Base-by-base conservation (phyloP, 768 basidiomycete species). In the Termitomyces sp. region DNA sequence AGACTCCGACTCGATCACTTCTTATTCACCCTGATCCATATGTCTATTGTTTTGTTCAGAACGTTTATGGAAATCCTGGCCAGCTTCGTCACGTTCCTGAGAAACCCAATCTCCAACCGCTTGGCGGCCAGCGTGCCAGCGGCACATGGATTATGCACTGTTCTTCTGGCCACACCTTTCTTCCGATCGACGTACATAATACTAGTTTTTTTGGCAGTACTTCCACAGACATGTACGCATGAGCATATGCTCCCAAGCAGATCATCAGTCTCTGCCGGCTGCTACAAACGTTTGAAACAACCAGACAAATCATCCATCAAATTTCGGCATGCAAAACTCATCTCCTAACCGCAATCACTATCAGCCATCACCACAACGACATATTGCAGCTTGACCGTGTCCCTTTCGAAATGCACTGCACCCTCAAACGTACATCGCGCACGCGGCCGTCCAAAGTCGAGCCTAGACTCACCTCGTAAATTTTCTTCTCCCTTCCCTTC, bases 1-100 rank as follows among this genome's bases (percentile, higher is more conserved):
- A 65, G 60, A 34, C 68, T 69, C 68, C 68, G 68, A 48, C 42
- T 3, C 31, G 18, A 49, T 49, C 48, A 33, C 31, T 20, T 47
- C 29, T 29, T 47, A 31, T 48, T 8, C 45, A 39, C 46, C 46
- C 46, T 29, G 46, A 46, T 26, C 41, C 41, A 42, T 42, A 24
- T 24, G 44, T 46, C 28, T 48, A 48, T 48, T 48, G 47, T 48
- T 28, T 47, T 20, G 39, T n/a, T 13, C 39, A 1, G 18, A 6
- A 18, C 37, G 2, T 20, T 41, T 41, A 41, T 41, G 39, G 39
- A 0, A 41, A 20, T 39, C 37, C 36, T 37, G 16, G 15, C 5
- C 13, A 37, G 15, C 36, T n/a, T 37, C 36, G 39, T 41, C 39
- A 47, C 28, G 44, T 45, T 45, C 44, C 44, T 45, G 44, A 45